Conservation (phyloP, 768 basidiomycete species). For the Kwoniella dejecticola region DNA sequence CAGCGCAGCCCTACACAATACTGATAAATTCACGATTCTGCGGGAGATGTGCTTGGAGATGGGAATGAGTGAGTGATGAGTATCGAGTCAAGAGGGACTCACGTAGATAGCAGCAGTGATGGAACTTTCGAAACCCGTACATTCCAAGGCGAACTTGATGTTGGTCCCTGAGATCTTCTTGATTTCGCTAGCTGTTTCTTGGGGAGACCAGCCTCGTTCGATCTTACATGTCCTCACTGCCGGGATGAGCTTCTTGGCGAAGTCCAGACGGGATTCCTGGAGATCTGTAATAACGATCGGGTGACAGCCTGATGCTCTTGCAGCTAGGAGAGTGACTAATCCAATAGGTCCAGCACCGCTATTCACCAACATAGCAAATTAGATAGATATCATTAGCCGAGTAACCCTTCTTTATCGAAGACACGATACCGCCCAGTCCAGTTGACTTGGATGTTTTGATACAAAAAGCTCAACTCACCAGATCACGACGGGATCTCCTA, state of each 20-base stretch:
- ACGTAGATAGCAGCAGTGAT: constrained; percentile 56
- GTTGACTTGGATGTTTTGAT: too few relatives aligned
- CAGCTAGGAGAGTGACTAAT: constrained; percentile 56
- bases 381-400: too few relatives aligned
- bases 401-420: too few relatives aligned
- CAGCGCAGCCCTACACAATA: too few relatives aligned
- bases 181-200: constrained; percentile 47
- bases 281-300: constrained; percentile 59
- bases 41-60: too few relatives aligned
- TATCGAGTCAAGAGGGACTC: too few relatives aligned
- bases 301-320: constrained; percentile 56
- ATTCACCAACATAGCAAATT: constrained; percentile 4
- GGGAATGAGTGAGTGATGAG: background rate
- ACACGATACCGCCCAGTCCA: too few relatives aligned
- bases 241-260: constrained; percentile 56
- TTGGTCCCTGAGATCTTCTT: constrained; percentile 45
- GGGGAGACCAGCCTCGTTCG: constrained; percentile 39
- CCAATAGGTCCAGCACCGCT: constrained; percentile 59
- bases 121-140: constrained; percentile 57
- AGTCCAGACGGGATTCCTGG: constrained; percentile 55
- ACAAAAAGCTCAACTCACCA: constrained; percentile 40
- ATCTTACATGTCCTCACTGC: constrained; percentile 55
- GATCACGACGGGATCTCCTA: constrained; percentile 58
- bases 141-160: constrained; percentile 55
- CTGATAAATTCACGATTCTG: too few relatives aligned